Base-by-base conservation (phyloP, 768 basidiomycete genomes). In the Trametes elegans region DNA sequence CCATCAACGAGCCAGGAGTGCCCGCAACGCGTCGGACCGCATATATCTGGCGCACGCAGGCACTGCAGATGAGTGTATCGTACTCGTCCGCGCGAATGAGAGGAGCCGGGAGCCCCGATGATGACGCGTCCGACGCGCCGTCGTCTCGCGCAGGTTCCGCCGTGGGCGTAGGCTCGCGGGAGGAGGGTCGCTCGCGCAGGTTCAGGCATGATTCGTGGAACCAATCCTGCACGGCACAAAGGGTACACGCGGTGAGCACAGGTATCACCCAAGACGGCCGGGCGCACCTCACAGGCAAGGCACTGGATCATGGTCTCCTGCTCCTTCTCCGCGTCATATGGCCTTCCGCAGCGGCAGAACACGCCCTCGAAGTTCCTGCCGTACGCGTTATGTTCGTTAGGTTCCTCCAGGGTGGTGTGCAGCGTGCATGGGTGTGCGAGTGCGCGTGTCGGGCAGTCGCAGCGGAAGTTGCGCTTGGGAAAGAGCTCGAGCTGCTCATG, bases 171-270 rank as follows among this genome's bases (percentile, higher is more conserved):
- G 77, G 57, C 43, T 71, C 76, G 53, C 80, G 76, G 8, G 78
- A 77, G 6, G 71, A 60, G 8, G 87, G 88, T 19, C 79, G 79
- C 66, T 85, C 81, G 56, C 89, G 80, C 38, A 93, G 76, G 69
- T 90, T 87, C 61, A 91, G 82, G 63, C 91, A 93, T 10, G 89
- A 92, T 73, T 93, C 91, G 62, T 93, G 91, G 69, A 85, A 93
- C 91, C 91, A 93, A 65, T 93, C 90, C 90, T 92, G 58, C n/a
- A 55, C 2, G 4, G 13, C 40, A 31, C 40, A 31, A 2, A 8
- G 16, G 21, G 16, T 31, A 28, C n/a, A n/a, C n/a, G 45, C 27
- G 13, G 35, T 60, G 34, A 41, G 57, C 35, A 50, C 16, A 23
- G 24, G 27, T 60, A n/a, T 44, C 32, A 53, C 19, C 23, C 7